Conservation (phyloP, 2,329 filamentous ascomycete genomes). For the Epicoccum sorghinum region DNA sequence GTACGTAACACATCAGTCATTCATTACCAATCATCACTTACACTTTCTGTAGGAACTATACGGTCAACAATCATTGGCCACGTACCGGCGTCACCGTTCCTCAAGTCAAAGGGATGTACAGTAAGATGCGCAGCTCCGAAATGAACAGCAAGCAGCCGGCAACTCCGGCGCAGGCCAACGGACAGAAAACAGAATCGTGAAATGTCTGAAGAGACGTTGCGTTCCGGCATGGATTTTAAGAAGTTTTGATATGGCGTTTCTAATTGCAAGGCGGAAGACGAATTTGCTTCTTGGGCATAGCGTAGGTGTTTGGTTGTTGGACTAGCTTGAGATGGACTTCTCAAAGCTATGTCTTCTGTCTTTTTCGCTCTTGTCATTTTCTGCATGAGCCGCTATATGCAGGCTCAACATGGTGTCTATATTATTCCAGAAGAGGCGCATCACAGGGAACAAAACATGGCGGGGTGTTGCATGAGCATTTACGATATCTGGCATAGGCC, state of each 20-base stretch:
- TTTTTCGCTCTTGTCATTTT: constrained; percentile 8
- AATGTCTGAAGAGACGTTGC: constrained; percentile 2
- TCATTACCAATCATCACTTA: constrained; percentile 24
- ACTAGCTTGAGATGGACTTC: constrained; percentile 25
- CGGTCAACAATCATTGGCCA: constrained; percentile 48
- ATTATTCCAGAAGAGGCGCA: constrained; percentile 25
- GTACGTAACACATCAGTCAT: constrained; percentile 43
- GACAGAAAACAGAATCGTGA: constrained; percentile 32
- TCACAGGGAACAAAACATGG: constrained; percentile 22
- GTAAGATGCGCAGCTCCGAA: constrained; percentile 43
- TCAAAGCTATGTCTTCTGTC: constrained; percentile 23
- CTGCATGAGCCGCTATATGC: constrained; percentile 25
- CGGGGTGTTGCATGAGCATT: constrained; percentile 24
- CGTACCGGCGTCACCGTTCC: constrained; percentile 36
- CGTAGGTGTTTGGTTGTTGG: constrained; percentile 43
- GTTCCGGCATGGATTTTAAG: constrained; percentile 11
- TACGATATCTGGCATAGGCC: constrained; percentile 22
- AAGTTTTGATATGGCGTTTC: constrained; percentile 25
- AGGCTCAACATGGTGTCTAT: constrained; percentile 23
- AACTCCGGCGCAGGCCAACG: constrained; percentile 30
- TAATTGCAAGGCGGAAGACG: constrained; percentile 24
- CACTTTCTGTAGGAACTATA: constrained; percentile 38
- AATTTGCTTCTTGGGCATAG: constrained; percentile 41
- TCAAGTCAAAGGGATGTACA: constrained; percentile 48
- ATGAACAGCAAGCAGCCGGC: constrained; percentile 34